phyloP scores from a whole-genome alignment of 495 filamentous ascomycete genomes.

The Aspergillus haitiensis region DNA sequence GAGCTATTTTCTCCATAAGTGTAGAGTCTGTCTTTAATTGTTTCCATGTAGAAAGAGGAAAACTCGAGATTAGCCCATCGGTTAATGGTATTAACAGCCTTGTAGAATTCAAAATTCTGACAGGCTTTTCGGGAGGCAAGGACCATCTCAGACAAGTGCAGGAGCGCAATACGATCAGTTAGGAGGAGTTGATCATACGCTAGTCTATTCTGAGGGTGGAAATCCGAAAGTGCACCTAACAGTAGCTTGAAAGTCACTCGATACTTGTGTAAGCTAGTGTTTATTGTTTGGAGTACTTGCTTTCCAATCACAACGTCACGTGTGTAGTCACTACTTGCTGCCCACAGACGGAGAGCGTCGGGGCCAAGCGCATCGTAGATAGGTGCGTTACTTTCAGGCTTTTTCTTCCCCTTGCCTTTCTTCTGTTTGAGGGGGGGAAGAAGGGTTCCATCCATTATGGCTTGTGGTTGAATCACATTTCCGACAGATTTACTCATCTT shows the following conservation, averaged over 20 bases:
- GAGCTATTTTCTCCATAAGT: constrained; percentile 62
- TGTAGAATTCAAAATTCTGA: constrained; percentile 77
- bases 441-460: constrained; percentile 81
- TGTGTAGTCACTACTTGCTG: constrained; percentile 86
- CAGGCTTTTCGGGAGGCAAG: constrained; percentile 60
- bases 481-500: constrained; percentile 99
- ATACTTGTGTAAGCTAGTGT: constrained; percentile 77
- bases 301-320: constrained; percentile 77
- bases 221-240: constrained; percentile 73
- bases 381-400: constrained; percentile 46
- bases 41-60: constrained; percentile 91
- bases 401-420: constrained; percentile 54
- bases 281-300: constrained; percentile 69
- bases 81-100: constrained; percentile 69
- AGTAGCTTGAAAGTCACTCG: constrained; percentile 85
- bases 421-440: constrained; percentile 57
- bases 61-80: constrained; percentile 78
- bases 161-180: constrained; percentile 72
- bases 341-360: constrained; percentile 91
- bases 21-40: constrained; percentile 87
- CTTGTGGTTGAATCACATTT: constrained; percentile 77
- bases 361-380: constrained; percentile 64
- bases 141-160: constrained; percentile 66
- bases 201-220: constrained; percentile 38
- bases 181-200: constrained; percentile 48